A percentile compares a stretch with the other conserved stretches of the same genome.
phyloP scores from a whole-genome alignment of 805 yeast species.

The Metschnikowia lachancei region DNA sequence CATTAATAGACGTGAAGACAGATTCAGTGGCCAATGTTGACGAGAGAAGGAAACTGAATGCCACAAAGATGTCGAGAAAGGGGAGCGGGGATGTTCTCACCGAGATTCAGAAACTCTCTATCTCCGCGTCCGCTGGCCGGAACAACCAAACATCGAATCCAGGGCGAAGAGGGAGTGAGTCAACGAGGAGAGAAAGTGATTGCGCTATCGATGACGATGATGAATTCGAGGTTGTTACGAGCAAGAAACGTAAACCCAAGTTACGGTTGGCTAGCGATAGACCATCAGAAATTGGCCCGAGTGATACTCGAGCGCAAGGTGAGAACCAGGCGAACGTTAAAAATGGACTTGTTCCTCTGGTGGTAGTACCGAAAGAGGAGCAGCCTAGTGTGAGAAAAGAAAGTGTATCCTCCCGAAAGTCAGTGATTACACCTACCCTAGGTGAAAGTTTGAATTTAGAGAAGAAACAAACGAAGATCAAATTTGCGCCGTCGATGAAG shows the following conservation, averaged over 20 bases:
- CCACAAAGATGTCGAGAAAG: constrained; percentile 26
- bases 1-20: constrained; percentile 33
- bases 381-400: neutral
- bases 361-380: neutral
- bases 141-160: neutral
- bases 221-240: constrained; percentile 29
- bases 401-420: neutral
- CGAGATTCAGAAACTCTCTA: constrained; percentile 27
- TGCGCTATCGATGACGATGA: constrained; percentile 24
- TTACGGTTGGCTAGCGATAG: neutral
- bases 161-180: neutral
- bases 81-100: constrained; percentile 21
- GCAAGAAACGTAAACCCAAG: constrained; percentile 21
- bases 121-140: constrained; percentile 7
- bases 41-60: constrained; percentile 23
- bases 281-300: neutral
- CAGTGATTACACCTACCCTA: constrained; percentile 1
- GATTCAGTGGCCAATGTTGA: constrained; percentile 15
- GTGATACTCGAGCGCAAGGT: neutral
- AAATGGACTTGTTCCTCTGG: neutral
- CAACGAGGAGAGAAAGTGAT: constrained; percentile 10
- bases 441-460: constrained; percentile 15
- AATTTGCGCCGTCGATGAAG: constrained; percentile 38
- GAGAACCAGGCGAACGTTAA: neutral
- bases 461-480: constrained; percentile 26